These are phyloP conservation scores for Pseudogymnoascus pannorum DNA, from an alignment of 2,329 filamentous ascomycete species.

Conservation along the genomic window DNA sequence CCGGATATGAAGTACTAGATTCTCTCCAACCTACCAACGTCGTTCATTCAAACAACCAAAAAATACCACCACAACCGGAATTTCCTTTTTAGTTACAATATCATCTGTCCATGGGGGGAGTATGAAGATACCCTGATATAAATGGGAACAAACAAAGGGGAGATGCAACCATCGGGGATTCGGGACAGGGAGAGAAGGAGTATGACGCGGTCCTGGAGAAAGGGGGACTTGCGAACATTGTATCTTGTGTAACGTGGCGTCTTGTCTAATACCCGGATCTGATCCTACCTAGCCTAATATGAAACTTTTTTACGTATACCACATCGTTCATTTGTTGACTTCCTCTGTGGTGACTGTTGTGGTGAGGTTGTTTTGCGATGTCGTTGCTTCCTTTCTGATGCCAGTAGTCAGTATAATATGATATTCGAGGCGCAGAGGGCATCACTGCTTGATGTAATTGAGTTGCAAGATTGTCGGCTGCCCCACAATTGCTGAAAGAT, in stretches of 20 bases:
- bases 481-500: neutral
- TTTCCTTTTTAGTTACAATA: neutral
- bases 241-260: neutral
- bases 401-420: neutral
- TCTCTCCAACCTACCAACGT: neutral
- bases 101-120: neutral
- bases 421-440: neutral
- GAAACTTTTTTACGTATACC: neutral
- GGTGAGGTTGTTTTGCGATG: neutral
- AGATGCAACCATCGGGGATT: neutral
- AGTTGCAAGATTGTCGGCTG: neutral
- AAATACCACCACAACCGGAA: neutral
- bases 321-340: neutral
- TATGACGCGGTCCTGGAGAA: neutral
- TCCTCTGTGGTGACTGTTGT: neutral
- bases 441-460: neutral
- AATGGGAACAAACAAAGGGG: neutral
- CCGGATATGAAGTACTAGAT: constrained; percentile 6
- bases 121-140: constrained; percentile 3
- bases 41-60: neutral
- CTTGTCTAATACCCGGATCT: constrained; percentile 7
- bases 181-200: neutral
- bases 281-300: constrained; percentile 3
- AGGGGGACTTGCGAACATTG: neutral
- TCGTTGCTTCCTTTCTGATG: neutral